Conservation (phyloP, 2,329 filamentous ascomycete species). For the Phialocephala sp. region DNA sequence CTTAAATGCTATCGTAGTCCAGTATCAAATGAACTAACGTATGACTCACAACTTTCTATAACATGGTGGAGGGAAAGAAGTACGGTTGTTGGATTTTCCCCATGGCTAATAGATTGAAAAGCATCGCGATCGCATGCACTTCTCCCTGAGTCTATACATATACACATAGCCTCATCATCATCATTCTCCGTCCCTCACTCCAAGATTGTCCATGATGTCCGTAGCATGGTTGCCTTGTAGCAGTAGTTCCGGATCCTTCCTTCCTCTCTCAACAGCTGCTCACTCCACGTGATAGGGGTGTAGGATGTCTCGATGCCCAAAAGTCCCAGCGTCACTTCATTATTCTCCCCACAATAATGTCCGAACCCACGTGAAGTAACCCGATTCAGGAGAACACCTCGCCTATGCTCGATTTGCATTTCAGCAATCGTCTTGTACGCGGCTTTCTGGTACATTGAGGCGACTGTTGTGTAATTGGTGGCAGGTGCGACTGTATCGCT, state of each 20-base stretch:
- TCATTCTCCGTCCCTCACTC: neutral
- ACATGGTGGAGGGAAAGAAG: neutral
- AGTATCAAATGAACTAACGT: neutral
- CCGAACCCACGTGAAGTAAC: neutral
- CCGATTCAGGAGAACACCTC: neutral
- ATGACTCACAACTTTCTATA: neutral
- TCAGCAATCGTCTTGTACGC: neutral
- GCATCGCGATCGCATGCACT: neutral
- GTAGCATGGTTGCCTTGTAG: neutral
- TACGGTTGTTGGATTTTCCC: neutral
- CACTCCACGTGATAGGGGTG: neutral
- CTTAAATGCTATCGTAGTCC: neutral
- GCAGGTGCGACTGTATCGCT: neutral
- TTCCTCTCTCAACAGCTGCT: neutral
- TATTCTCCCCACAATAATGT: neutral
- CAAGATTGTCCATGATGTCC: neutral
- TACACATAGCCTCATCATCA: neutral
- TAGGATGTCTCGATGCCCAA: neutral
- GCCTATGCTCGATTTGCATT: neutral
- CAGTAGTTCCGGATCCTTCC: neutral
- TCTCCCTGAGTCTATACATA: neutral
- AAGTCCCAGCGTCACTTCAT: neutral
- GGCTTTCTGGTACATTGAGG: slow-evolving; percentile 1
- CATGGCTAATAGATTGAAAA: neutral
- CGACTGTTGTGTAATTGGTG: neutral